Base-by-base conservation (phyloP, 2,329 filamentous ascomycete genomes). In the Aspergillus spinulosporus region DNA sequence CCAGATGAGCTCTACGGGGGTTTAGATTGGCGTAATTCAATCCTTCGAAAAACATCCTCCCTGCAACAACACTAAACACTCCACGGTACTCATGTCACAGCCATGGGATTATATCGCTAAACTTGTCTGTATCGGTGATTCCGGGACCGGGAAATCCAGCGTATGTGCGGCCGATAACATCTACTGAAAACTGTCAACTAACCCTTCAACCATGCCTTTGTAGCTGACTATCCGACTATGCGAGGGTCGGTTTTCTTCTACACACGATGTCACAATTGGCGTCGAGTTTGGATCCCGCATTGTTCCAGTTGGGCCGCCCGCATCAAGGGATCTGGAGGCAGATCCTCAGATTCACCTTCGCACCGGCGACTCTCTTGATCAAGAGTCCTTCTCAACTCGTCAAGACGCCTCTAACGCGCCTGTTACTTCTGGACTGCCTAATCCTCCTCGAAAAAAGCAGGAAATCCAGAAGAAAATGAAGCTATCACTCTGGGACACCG, bases 101-200 rank as follows among this genome's bases (percentile, higher is more conserved):
- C 88, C 91, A 75, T 97, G 93, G 93, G 92, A 97, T 80, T 97
- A 95, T 80, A 99, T 97, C 72, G 92, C 93, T 75, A 99, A 99
- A 78, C 90, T 99, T 68, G 93, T 97, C 71, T 96, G 91, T 79
- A 92, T 99, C 69, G 94, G 94, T 74, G 94, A 97, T 79, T 94
- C 89, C 45, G 94, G 92, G 72, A 96, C 91, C 72, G 94, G 94
- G 70, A 99, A 99, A 81, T 96, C 91, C 56, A 85, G 82, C 72
- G 83, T 85, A 75, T 62, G 79, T 72, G 29, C 29, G 40, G 32
- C 39, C 11, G 36, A 12, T 32, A 7, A 11, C 36, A 12, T 31
- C 32, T 21, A 37, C 21, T 28, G 8, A 3, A 8, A 31, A 45
- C n/a, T 45, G 37, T 58, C 62, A 58, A 62, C 54, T 37, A 26